Evolutionary conservation across 768 basidiomycete species (phyloP).

Genomic region (Mycena pura): DNA sequence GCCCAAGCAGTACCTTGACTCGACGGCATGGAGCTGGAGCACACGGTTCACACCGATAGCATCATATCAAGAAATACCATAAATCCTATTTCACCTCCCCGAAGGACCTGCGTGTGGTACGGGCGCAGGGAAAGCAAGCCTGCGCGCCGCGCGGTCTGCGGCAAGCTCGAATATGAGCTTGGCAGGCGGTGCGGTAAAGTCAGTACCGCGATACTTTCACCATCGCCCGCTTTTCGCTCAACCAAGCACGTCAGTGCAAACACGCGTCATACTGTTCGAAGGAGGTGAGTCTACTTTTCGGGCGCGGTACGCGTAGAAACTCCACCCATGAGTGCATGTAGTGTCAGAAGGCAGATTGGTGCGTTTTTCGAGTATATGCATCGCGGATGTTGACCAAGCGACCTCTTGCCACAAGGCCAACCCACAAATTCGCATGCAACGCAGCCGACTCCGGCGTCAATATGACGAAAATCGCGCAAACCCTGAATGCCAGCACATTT

Average conservation of each 20-base stretch:
- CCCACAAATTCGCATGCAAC: neutral
- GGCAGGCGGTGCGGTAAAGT: slow-evolving; percentile 18
- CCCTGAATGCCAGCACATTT: neutral
- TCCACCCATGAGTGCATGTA: neutral
- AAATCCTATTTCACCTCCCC: slow-evolving; percentile 16
- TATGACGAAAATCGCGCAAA: neutral
- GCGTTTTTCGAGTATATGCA: neutral
- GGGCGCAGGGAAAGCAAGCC: slow-evolving; percentile 10
- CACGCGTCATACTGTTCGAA: neutral
- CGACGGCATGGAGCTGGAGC: neutral
- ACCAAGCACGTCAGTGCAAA: neutral
- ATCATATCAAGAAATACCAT: slow-evolving; percentile 22
- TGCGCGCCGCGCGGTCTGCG: slow-evolving; percentile 17
- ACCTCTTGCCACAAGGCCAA: neutral
- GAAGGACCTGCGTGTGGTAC: slow-evolving; percentile 15
- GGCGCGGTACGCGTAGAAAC: neutral
- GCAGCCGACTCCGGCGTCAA: neutral
- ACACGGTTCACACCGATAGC: slow-evolving; percentile 19
- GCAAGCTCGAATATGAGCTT: neutral
- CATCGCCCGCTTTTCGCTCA: slow-evolving; percentile 9
- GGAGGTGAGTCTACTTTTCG: neutral
- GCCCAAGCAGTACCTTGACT: slow-evolving; percentile 8
- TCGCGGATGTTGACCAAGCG: neutral
- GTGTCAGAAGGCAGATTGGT: neutral
- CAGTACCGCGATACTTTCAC: slow-evolving; percentile 3